Evolutionary conservation across 2,329 filamentous ascomycete species (phyloP), one percentile per base, ranked within the genome.

Genomic region (Diaporthe caulivora): DNA sequence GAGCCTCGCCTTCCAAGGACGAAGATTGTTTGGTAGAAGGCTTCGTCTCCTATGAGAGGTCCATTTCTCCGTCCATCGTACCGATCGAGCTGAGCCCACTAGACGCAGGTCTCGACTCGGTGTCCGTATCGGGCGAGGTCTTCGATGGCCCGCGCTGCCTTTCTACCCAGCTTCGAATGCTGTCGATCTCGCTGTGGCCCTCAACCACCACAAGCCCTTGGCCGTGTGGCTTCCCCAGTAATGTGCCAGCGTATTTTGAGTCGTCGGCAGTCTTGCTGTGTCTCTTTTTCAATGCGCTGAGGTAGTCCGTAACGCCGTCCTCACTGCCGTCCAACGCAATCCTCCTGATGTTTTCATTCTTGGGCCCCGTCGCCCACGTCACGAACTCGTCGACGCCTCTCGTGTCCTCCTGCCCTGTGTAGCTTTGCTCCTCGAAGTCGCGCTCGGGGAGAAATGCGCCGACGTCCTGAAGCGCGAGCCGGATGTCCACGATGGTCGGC

Each of bases 251-350:
- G 81, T 95, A 97, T 79, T 96, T 92, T 13, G 92, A 92, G 79
- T 97, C 95, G 79, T 97, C 95, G 75, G 93, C 94, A 0, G 93
- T 94, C 78, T 97, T 97, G 84, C 92, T 95, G 82, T 97, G 94
- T 80, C 97, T 98, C 84, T 95, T 97, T 83, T 97, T 98, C 54
- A 98, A 85, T 6, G 92, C 93, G 72, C 89, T 91, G 24, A 95
- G 80, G 79, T 93, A 95, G 80, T 95, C 93, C 29, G 91, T 91
- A 73, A 90, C 74, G 26, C 72, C 90, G 71, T 91, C 90, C 42
- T 85, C 85, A 80, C 90, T 86, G 64, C 90, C 89, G 58, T 94
- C 89, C n/a, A 94, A 90, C 24, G 95, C 95, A 74, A 97, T 89
- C 75, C 95, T 90, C 83, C 92, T 89, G 78, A 98, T 96, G 83